Evolutionary conservation across 2,329 filamentous ascomycete species (phyloP).

Genomic region (Penicillium sp.): DNA sequence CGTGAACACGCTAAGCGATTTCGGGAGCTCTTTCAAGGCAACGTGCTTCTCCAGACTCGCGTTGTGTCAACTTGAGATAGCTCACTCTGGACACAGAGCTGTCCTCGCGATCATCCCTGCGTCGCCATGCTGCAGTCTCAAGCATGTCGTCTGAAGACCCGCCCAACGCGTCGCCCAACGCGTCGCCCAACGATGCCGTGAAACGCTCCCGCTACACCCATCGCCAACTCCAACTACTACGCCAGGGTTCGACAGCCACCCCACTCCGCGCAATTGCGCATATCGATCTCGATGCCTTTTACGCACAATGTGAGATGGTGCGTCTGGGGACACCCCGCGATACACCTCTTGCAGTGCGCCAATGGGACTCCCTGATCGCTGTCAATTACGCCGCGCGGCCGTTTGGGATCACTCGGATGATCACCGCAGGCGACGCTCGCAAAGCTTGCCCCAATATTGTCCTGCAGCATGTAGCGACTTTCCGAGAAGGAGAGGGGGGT

Average conservation of each 20-base stretch:
- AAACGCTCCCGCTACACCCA: slow-evolving; percentile 78
- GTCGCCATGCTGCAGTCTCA: slow-evolving; percentile 28
- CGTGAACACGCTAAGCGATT: slow-evolving; percentile 28
- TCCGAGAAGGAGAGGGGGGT: slow-evolving; percentile 82
- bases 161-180: slow-evolving; percentile 29
- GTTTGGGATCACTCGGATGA: slow-evolving; percentile 79
- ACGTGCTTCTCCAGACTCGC: background rate
- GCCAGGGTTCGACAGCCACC: slow-evolving; percentile 71
- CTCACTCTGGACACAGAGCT: slow-evolving; percentile 1
- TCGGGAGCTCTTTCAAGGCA: slow-evolving; percentile 15
- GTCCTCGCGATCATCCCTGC: slow-evolving; percentile 5
- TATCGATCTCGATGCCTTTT: slow-evolving; percentile 96
- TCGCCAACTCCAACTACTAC: slow-evolving; percentile 78
- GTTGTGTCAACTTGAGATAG: background rate
- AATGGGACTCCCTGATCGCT: slow-evolving; percentile 94
- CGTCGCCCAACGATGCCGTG: slow-evolving; percentile 33
- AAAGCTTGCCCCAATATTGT: slow-evolving; percentile 85
- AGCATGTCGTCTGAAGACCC: slow-evolving; percentile 61
- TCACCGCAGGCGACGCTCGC: slow-evolving; percentile 79
- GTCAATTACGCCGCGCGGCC: slow-evolving; percentile 91
- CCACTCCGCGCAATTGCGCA: slow-evolving; percentile 88
- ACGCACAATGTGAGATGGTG: slow-evolving; percentile 94
- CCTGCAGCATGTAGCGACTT: slow-evolving; percentile 91
- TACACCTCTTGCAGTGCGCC: slow-evolving; percentile 87
- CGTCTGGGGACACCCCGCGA: slow-evolving; percentile 76